These are phyloP conservation scores for Phaeosphaeriaceae sp. DNA, from an alignment of 2,329 filamentous ascomycete species.

Conservation along the genomic window DNA sequence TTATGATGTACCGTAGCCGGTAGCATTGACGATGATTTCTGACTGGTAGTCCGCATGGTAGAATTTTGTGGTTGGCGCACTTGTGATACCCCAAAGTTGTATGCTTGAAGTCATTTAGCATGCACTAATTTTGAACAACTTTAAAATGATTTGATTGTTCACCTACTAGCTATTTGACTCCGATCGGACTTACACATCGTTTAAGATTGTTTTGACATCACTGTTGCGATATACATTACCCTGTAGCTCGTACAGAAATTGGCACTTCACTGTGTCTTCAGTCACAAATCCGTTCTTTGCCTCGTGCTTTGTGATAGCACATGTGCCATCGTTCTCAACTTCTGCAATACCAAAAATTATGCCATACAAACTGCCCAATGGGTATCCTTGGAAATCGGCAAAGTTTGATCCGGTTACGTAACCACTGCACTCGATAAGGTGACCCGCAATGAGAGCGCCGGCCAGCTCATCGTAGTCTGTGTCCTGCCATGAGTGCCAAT, in stretches of 20 bases:
- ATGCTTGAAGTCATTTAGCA: slow-evolving; percentile 26
- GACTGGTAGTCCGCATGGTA: slow-evolving; percentile 49
- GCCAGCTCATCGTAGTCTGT: slow-evolving; percentile 58
- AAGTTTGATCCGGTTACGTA: slow-evolving; percentile 65
- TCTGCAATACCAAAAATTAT: slow-evolving; percentile 59
- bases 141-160: background rate
- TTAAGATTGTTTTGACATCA: slow-evolving; percentile 52
- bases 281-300: slow-evolving; percentile 48
- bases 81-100: slow-evolving; percentile 47
- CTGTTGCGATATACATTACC: slow-evolving; percentile 55
- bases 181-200: slow-evolving; percentile 40
- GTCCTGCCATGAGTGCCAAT: slow-evolving; percentile 61
- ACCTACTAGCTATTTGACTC: slow-evolving; percentile 43
- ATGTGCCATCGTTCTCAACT: slow-evolving; percentile 53
- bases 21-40: slow-evolving; percentile 45
- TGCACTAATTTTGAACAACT: background rate
- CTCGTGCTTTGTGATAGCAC: slow-evolving; percentile 58
- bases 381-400: slow-evolving; percentile 57
- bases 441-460: slow-evolving; percentile 51
- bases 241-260: slow-evolving; percentile 57
- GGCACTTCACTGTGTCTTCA: slow-evolving; percentile 45
- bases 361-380: slow-evolving; percentile 51
- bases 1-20: slow-evolving; percentile 53
- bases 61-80: slow-evolving; percentile 50
- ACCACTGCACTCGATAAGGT: slow-evolving; percentile 53